These are phyloP conservation scores for Achaetomiella virescens DNA, from an alignment of 495 filamentous ascomycete genomes.

Conservation along the genomic window DNA sequence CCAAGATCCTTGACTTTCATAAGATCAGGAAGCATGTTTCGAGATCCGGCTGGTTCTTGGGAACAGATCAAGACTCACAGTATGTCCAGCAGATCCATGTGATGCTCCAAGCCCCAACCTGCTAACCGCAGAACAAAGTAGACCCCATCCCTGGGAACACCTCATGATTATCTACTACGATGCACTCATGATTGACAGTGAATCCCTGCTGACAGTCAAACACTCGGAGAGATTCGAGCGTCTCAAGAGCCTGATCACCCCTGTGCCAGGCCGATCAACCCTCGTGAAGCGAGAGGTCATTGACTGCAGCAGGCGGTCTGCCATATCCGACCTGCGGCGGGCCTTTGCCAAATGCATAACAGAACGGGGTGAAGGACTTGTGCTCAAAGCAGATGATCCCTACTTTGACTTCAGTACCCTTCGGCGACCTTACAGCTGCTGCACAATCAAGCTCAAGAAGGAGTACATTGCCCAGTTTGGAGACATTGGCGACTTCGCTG, in stretches of 20 bases:
- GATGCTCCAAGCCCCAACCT: background rate
- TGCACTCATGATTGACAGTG: conserved; percentile 63
- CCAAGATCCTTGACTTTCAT: conserved; percentile 61
- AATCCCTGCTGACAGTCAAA: conserved; percentile 53
- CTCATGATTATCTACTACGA: conserved; percentile 84
- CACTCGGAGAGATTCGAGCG: conserved; percentile 55
- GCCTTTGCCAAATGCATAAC: conserved; percentile 62
- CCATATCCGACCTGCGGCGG: conserved; percentile 46
- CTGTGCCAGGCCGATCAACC: conserved; percentile 52
- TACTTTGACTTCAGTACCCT: conserved; percentile 57
- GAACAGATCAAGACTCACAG: conserved; percentile 64
- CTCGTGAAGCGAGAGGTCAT: conserved; percentile 57
- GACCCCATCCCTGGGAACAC: conserved; percentile 63
- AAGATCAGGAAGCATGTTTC: conserved; percentile 75
- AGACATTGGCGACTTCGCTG: conserved; percentile 73
- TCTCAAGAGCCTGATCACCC: conserved; percentile 52
- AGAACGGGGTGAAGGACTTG: conserved; percentile 63
- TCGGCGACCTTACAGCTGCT: conserved; percentile 34
- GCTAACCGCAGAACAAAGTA: conserved; percentile 15
- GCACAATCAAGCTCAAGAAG: conserved; percentile 82
- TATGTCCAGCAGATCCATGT: conserved; percentile 24
- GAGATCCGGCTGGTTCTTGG: conserved; percentile 65
- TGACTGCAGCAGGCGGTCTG: conserved; percentile 49
- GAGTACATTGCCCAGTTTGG: conserved; percentile 79
- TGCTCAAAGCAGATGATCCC: conserved; percentile 75